Evolutionary conservation across 768 basidiomycete species (phyloP).

Genomic region (Gautieria morchelliformis): DNA sequence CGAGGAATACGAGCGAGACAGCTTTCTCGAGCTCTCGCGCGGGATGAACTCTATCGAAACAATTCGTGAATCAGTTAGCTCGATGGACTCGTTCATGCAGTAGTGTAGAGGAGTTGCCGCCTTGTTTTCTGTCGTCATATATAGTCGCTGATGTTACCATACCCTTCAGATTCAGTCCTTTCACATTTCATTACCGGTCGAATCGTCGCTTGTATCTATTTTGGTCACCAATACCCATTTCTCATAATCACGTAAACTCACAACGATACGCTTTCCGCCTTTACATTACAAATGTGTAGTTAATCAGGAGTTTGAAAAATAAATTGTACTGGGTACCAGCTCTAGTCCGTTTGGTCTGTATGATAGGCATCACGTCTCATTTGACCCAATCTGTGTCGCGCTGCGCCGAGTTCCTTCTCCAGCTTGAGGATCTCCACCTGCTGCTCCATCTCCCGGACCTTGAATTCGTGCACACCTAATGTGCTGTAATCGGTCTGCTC

Average conservation of each 20-base stretch:
- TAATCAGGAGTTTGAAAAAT: too few species aligned
- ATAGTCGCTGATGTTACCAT: too few species aligned
- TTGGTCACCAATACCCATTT: too few species aligned
- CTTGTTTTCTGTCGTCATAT: too few species aligned
- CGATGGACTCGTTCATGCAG: too few species aligned
- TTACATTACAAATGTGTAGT: too few species aligned
- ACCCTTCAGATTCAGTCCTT: too few species aligned
- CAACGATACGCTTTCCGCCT: too few species aligned
- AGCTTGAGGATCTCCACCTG: constrained; percentile 96
- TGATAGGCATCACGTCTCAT: constrained; percentile 89
- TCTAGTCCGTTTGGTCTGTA: constrained; percentile 70
- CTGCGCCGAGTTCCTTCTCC: constrained; percentile 90
- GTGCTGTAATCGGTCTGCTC: constrained; percentile 83
- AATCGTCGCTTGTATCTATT: too few species aligned
- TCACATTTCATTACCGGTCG: too few species aligned
- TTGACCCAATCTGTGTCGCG: constrained; percentile 68
- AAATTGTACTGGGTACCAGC: neutral
- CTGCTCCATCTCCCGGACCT: constrained; percentile 97
- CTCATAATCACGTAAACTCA: too few species aligned
- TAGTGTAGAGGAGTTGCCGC: too few species aligned
- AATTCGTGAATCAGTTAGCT: neutral
- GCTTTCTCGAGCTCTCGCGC: neutral
- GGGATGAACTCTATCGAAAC: neutral
- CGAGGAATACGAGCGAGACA: neutral
- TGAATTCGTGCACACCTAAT: constrained; percentile 93